Conservation (phyloP, 805 yeast species). For the Ogataea chonburiensis region DNA sequence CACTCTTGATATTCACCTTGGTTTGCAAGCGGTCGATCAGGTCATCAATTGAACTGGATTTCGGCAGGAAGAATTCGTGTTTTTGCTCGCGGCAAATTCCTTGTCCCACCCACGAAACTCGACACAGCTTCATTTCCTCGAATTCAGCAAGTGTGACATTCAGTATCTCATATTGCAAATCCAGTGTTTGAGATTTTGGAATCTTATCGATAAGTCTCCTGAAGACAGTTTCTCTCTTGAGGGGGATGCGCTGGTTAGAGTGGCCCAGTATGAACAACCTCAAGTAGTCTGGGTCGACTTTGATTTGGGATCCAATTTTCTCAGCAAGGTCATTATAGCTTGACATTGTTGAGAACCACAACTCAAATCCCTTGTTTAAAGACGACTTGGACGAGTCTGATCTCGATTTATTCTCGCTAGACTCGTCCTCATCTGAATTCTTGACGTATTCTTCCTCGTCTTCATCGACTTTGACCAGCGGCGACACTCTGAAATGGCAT, state of each 20-base stretch:
- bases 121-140: constrained; percentile 69
- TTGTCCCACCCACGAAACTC: constrained; percentile 68
- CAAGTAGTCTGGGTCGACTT: constrained; percentile 57
- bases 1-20: constrained; percentile 51
- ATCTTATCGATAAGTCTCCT: constrained; percentile 40
- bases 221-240: constrained; percentile 37
- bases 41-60: constrained; percentile 52
- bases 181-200: constrained; percentile 42
- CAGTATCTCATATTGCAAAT: constrained; percentile 72
- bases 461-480: constrained; percentile 40
- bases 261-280: constrained; percentile 63
- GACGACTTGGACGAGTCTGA: constrained; percentile 15
- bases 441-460: constrained; percentile 51
- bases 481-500: constrained; percentile 54
- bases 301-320: constrained; percentile 54
- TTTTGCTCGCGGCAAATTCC: constrained; percentile 69
- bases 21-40: constrained; percentile 55
- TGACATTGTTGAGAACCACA: constrained; percentile 69
- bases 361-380: constrained; percentile 38
- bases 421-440: constrained; percentile 34
- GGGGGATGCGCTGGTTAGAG: constrained; percentile 56
- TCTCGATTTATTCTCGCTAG: constrained; percentile 15
- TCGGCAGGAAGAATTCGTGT: constrained; percentile 69
- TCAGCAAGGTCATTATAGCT: constrained; percentile 58
- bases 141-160: constrained; percentile 71